Evolutionary conservation across 2,329 filamentous ascomycete species (phyloP).

Genomic region (Canariomyces notabilis): DNA sequence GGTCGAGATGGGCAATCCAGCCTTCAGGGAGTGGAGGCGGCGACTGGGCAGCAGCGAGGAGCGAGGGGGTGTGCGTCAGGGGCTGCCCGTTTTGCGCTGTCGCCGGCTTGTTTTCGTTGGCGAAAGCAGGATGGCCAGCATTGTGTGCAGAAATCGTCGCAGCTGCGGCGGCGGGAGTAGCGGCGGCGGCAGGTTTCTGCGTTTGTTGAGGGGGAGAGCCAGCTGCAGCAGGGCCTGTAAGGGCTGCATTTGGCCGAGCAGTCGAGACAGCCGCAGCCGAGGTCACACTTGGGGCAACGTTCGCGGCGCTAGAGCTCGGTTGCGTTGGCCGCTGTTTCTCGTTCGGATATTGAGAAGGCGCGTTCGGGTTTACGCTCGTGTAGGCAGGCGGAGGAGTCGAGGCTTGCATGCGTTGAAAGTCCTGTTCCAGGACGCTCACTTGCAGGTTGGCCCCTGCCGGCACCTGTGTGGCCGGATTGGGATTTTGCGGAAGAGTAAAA

Average conservation of each 20-base stretch:
- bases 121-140: constrained; percentile 56
- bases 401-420: constrained; percentile 75
- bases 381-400: constrained; percentile 94
- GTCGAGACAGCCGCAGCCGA: constrained; percentile 3
- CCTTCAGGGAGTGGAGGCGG: constrained; percentile 93
- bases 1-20: constrained; percentile 95
- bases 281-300: constrained; percentile 6
- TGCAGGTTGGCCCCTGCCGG: constrained; percentile 39
- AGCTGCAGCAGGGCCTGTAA: constrained; percentile 10
- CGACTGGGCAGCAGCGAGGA: constrained; percentile 62
- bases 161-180: constrained; percentile 15
- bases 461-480: constrained; percentile 30
- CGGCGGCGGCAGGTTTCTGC: constrained; percentile 15
- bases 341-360: constrained; percentile 64
- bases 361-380: constrained; percentile 62
- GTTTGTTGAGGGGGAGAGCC: constrained; percentile 17
- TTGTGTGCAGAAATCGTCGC: constrained; percentile 17
- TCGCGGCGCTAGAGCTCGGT: constrained; percentile 27
- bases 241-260: constrained; percentile 6
- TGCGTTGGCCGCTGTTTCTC: constrained; percentile 63
- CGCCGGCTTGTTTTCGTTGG: constrained; percentile 65
- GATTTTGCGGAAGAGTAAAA: constrained; percentile 41
- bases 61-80: constrained; percentile 42
- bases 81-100: constrained; percentile 42
- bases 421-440: constrained; percentile 73